Evolutionary conservation across 192 early-diverging fungal genomes (phyloP).

Genomic region (Entomortierella parvispora): DNA sequence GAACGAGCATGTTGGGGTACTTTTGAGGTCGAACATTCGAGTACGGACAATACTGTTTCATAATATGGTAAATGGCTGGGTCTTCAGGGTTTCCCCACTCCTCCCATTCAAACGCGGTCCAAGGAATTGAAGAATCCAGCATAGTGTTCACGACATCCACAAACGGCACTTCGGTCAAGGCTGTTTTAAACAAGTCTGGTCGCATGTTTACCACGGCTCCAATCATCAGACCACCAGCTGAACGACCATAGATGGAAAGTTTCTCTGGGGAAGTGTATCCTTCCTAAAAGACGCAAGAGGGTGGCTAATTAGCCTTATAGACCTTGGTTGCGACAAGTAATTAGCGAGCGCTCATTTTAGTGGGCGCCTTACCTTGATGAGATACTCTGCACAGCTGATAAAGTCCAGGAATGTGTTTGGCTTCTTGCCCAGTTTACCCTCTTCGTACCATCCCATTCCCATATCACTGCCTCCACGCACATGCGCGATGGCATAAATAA

Average conservation of each 20-base stretch:
- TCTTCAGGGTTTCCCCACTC: conserved; percentile 82
- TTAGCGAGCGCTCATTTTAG: neutral
- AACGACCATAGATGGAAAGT: conserved; percentile 58
- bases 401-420: conserved; percentile 78
- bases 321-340: neutral
- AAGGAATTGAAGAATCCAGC: conserved; percentile 77
- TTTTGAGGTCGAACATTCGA: conserved; percentile 61
- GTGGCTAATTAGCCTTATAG: neutral
- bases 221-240: conserved; percentile 42
- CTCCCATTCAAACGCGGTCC: conserved; percentile 74
- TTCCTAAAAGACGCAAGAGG: conserved; percentile 12
- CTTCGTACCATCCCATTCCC: conserved; percentile 81
- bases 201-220: conserved; percentile 69
- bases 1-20: conserved; percentile 75
- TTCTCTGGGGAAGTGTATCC: conserved; percentile 57
- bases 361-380: conserved; percentile 57
- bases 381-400: conserved; percentile 69
- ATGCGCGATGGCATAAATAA: conserved; percentile 83
- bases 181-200: conserved; percentile 79
- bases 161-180: conserved; percentile 83
- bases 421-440: conserved; percentile 76
- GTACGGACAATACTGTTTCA: conserved; percentile 73
- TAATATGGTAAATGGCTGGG: conserved; percentile 60
- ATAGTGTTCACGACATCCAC: conserved; percentile 89
- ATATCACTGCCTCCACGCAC: conserved; percentile 84